phyloP scores from a whole-genome alignment of 495 filamentous ascomycete species.

The Lophium mytilinum region DNA sequence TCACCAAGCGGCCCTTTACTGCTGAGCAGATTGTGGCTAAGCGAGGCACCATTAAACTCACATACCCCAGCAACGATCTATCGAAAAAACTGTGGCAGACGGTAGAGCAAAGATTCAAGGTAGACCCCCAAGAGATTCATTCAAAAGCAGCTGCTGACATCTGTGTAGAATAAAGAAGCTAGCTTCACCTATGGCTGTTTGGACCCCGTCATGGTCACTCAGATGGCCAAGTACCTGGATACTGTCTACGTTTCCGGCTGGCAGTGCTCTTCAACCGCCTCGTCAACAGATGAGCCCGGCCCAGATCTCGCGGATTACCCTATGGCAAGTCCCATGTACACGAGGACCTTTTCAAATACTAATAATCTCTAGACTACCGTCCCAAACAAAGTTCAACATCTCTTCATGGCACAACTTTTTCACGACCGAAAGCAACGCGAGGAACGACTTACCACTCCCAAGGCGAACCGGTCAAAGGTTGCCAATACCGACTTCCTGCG shows the following conservation, averaged over 20 bases:
- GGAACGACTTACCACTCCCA: conserved; percentile 76
- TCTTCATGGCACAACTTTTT: conserved; percentile 97
- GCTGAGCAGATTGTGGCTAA: conserved; percentile 96
- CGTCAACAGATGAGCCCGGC: conserved; percentile 86
- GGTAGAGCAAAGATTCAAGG: conserved; percentile 76
- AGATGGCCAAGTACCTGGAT: conserved; percentile 98
- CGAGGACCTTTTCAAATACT: background rate
- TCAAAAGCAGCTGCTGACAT: background rate
- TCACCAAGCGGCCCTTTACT: conserved; percentile 87
- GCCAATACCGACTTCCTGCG: conserved; percentile 89
- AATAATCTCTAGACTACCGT: conserved; percentile 68
- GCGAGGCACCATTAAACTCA: conserved; percentile 81
- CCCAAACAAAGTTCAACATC: conserved; percentile 93
- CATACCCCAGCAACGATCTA: conserved; percentile 81
- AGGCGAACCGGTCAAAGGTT: conserved; percentile 61
- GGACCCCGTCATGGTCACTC: conserved; percentile 95
- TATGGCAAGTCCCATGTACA: conserved; percentile 53
- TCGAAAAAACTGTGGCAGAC: conserved; percentile 93
- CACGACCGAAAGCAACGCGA: conserved; percentile 98
- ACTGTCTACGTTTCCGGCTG: conserved; percentile 98
- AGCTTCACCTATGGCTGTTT: conserved; percentile 96
- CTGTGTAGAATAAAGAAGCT: conserved; percentile 60
- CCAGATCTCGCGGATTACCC: conserved; percentile 98
- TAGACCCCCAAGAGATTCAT: conserved; percentile 31
- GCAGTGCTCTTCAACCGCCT: conserved; percentile 96